Evolutionary conservation across 495 filamentous ascomycete genomes (phyloP).

Genomic region (Podospora didyma): DNA sequence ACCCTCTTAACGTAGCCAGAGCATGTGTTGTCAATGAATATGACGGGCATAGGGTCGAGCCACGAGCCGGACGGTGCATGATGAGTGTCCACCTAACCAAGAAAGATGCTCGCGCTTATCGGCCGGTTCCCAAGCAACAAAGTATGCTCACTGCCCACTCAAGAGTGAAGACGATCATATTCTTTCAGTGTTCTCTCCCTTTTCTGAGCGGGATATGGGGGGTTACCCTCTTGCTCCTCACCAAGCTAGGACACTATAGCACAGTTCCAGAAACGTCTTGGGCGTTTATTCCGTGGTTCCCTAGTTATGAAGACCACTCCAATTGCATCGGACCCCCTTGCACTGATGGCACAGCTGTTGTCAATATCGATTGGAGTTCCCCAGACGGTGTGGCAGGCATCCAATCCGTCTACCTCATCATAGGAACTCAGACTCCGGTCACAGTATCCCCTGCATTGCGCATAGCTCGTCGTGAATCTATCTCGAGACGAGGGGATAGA

Average conservation of each 20-base stretch:
- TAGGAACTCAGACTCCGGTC: conserved; percentile 28
- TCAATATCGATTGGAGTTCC: conserved; percentile 27
- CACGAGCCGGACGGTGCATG: conserved; percentile 28
- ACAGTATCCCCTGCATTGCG: conserved; percentile 42
- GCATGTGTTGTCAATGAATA: conserved; percentile 19
- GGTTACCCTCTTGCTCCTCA: conserved; percentile 19
- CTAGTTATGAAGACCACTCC: conserved; percentile 20
- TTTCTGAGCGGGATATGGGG: conserved; percentile 28
- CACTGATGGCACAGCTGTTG: conserved; percentile 30
- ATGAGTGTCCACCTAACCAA: conserved; percentile 24
- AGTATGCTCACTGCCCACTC: conserved; percentile 22
- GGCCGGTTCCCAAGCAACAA: conserved; percentile 26
- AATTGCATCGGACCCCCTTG: conserved; percentile 21
- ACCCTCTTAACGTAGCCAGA: conserved; percentile 28
- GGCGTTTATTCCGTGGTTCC: conserved; percentile 22
- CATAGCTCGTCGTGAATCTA: conserved; percentile 43
- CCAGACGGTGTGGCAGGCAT: conserved; percentile 19
- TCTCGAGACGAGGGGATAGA: conserved; percentile 42
- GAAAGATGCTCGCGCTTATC: conserved; percentile 24
- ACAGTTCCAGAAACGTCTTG: conserved; percentile 28
- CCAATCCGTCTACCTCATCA: conserved; percentile 27
- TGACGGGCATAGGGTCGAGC: conserved; percentile 18
- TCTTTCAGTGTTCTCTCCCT: conserved; percentile 23
- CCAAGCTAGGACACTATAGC: conserved; percentile 16
- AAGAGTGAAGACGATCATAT: conserved; percentile 23